Base-by-base conservation (phyloP, 1,284 basidiomycete species). In the Naganishia sp. region DNA sequence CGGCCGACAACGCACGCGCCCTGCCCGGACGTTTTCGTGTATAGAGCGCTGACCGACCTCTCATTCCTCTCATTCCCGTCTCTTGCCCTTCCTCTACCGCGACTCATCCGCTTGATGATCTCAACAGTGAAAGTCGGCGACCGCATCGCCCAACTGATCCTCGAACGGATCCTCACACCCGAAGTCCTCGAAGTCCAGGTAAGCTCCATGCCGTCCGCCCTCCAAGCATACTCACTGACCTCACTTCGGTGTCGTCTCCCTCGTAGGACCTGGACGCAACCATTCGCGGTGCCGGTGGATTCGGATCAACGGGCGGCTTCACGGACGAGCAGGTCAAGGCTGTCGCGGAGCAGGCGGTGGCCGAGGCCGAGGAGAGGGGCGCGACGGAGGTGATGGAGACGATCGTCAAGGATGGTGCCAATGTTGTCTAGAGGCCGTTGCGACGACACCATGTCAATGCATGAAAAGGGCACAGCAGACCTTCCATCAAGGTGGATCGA, bases 91-190 rank as follows among this genome's bases (percentile, higher is more conserved):
- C 15, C 23, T 21, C 15, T 25, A 2, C 13, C 49, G 7, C 11
- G 32, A 41, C 17, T 23, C 1, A 39, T 41, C 11, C 7, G 6
- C 49, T 21, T 21, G 10, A 21, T 21, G 6, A 15, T 21, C 52
- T 39, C 67, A 66, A 67, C 71, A 95, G 94, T 98, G 66, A 83
- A 89, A 71, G 87, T 90, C 75, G 94, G 94, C 13, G 95, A 99
- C 75, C 87, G 96, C 17, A 84, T 99, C 71, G 95, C 96, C 1
- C 95, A 99, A 76, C 84, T 99, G 43, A 91, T 99, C 71, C 83
- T 98, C 60, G 95, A 99, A 76, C 87, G 85, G 70, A 95, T 97
- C 71, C 86, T 88, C 67, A 94, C 88, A 3, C 92, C 94, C 0
- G 88, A 89, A 7, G 84, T 96, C 15, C 76, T 88, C 43, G 92